A percentile compares a stretch with the other conserved stretches of the same genome.
Conservation (phyloP, 2,329 filamentous ascomycete genomes). For the Rhinocladiella similis region DNA sequence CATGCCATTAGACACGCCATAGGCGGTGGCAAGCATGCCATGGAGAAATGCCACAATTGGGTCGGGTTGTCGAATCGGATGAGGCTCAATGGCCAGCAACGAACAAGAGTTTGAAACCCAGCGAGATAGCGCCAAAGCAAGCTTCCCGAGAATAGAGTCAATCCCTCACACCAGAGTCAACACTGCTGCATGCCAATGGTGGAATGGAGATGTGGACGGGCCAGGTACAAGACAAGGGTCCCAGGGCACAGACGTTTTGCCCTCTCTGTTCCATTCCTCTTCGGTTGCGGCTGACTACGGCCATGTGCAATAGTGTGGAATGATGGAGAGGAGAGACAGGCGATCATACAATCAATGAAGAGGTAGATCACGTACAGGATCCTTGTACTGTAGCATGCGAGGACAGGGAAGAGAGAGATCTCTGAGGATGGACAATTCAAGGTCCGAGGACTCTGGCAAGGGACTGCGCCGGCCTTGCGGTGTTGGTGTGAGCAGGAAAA, state of each 20-base stretch:
- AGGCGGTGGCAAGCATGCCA: slow-evolving; percentile 11
- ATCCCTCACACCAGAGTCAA: not conserved
- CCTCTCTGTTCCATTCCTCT: not conserved
- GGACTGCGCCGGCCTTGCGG: no score
- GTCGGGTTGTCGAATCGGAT: not conserved
- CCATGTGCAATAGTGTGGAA: not conserved
- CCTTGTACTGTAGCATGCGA: no score
- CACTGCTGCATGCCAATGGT: slow-evolving; percentile 14
- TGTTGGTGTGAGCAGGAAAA: no score
- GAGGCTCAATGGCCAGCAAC: slow-evolving; percentile 3
- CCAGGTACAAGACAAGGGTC: not conserved
- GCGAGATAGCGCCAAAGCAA: slow-evolving; percentile 5
- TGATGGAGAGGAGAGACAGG: no score
- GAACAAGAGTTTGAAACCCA: slow-evolving; percentile 8
- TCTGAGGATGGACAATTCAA: no score
- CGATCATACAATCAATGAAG: no score
- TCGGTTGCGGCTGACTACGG: not conserved
- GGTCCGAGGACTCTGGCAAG: no score
- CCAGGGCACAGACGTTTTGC: no score
- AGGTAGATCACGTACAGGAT: no score
- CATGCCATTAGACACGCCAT: slow-evolving; percentile 12
- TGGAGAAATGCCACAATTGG: slow-evolving; percentile 1
- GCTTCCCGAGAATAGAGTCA: not conserved
- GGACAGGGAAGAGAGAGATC: no score
- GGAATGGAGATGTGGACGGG: slow-evolving; percentile 1